Evolutionary conservation across 768 basidiomycete species (phyloP).

Genomic region (Leccinum variicolor): DNA sequence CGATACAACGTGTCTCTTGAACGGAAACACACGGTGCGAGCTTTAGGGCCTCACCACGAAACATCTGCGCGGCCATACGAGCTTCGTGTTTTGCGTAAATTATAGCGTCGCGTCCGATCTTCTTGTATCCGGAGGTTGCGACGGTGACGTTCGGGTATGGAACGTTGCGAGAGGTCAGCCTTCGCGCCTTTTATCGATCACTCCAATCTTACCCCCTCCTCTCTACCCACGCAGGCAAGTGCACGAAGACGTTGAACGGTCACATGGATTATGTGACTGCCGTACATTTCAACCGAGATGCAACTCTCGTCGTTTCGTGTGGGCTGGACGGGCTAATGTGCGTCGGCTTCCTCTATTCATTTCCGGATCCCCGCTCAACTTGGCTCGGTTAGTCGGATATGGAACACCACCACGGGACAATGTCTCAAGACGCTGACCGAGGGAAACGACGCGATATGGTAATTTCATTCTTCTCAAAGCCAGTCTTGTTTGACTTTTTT

Average conservation of each 20-base stretch:
- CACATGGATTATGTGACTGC: conserved; percentile 95
- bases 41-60: conserved; percentile 67
- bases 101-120: conserved; percentile 87
- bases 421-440: conserved; percentile 96
- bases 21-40: conserved; percentile 2
- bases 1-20: neutral
- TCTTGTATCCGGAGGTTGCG: conserved; percentile 89
- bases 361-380: neutral
- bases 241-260: conserved; percentile 82
- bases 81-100: conserved; percentile 88
- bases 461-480: neutral
- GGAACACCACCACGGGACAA: conserved; percentile 90
- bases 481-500: neutral
- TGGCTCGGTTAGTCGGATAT: conserved; percentile 69
- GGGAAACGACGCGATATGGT: conserved; percentile 84
- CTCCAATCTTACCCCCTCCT: neutral
- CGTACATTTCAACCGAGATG: conserved; percentile 91
- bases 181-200: neutral
- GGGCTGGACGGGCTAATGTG: conserved; percentile 93
- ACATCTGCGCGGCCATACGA: conserved; percentile 76
- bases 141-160: conserved; percentile 93
- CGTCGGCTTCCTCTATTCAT: conserved; percentile 26
- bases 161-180: conserved; percentile 70
- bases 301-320: conserved; percentile 87
- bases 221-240: conserved; percentile 53